Base-by-base conservation (phyloP, 1,284 basidiomycete genomes). In the Agaricales sp. region DNA sequence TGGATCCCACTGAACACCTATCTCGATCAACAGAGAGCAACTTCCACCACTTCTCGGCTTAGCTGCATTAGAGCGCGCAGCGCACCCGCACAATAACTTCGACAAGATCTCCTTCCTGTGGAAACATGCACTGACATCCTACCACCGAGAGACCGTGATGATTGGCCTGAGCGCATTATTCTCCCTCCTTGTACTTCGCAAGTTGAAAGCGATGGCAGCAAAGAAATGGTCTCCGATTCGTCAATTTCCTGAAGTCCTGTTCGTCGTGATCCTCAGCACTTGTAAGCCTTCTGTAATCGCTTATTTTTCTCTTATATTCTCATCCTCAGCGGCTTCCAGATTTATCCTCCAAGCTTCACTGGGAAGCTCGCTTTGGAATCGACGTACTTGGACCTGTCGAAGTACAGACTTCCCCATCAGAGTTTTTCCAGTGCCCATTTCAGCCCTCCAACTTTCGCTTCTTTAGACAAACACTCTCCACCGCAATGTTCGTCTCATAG, bases 21-120 rank as follows among this genome's bases (percentile, higher is more conserved):
- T 23, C 18, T 14, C 26, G 49, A 46, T 24, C 25, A 39, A 25
- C 49, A 86, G 79, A 30, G 90, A 93, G 61, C 92, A 94, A 61
- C 68, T 87, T 11, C 77, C 87, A 38, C 82, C 84, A 0, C 85
- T 89, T 82, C 76, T 93, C 45, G 91, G 91, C 22, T 73, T 94
- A 14, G 67, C 68, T 2, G 63, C 67, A 2, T 67, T 92, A 3
- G 71, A 79, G 51, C 74, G 77, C 45, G 45, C 60, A 24, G 54
- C 74, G 21, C 77, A 79, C 56, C 82, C 78, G 1, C 70, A 78
- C 52, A 77, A 78, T 0, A 87, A 89, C 1, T 57, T 89, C 21
- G 78, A 86, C 54, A 96, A 95, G 62, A 62, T 87, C 18, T 25
- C 80, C 2, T 95, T 95, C 66, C 67, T 93, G n/a, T 43, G 86